Evolutionary conservation across 305 asterid genomes (phyloP).

Genomic region (Fraxinus ornus): DNA sequence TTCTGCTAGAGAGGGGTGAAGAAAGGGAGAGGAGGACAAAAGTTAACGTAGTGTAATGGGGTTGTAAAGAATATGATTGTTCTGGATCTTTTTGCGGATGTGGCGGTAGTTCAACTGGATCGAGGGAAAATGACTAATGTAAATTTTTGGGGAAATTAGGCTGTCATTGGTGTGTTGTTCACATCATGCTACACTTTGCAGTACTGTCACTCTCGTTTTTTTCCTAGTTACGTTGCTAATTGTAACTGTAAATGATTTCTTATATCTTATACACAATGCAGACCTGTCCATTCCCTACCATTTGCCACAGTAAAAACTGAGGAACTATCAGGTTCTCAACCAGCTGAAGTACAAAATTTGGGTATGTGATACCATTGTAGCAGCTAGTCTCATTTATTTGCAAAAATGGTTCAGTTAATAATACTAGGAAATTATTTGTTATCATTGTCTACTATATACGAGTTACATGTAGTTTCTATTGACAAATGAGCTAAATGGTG

Average conservation of each 20-base stretch:
- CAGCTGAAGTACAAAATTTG: constrained; percentile 87
- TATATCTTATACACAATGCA: constrained; percentile 31
- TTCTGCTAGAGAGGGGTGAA: background rate
- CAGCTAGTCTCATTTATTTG: background rate
- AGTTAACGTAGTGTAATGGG: background rate
- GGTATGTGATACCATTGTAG: constrained; percentile 41
- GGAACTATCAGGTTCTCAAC: constrained; percentile 74
- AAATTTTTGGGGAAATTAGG: background rate
- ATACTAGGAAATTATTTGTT: background rate
- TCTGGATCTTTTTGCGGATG: background rate
- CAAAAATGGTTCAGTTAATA: background rate
- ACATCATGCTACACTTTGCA: background rate
- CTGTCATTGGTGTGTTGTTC: background rate
- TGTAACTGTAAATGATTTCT: background rate
- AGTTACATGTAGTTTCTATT: background rate
- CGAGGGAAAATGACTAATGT: background rate
- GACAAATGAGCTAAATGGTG: background rate
- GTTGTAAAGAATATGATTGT: background rate
- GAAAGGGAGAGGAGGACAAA: background rate
- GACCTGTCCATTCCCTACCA: constrained; percentile 54
- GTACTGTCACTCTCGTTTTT: background rate
- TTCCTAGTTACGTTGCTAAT: background rate
- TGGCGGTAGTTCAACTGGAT: background rate
- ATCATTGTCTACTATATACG: background rate
- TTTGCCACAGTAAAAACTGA: constrained; percentile 73